These are phyloP conservation scores for Lasiosphaeris hirsuta DNA, from an alignment of 495 filamentous ascomycete genomes.

Conservation along the genomic window DNA sequence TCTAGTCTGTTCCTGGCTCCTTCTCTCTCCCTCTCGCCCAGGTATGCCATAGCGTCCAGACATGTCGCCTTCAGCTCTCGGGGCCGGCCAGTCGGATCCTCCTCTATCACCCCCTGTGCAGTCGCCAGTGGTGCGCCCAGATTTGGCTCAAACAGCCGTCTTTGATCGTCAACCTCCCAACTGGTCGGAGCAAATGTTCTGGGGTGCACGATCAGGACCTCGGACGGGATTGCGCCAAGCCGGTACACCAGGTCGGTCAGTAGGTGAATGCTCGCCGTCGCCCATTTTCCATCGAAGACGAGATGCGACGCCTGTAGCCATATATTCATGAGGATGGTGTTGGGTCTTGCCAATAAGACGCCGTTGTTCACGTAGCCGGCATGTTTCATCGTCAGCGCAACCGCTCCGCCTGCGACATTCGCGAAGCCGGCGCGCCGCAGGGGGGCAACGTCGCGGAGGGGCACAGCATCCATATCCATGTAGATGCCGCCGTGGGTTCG, in stretches of 20 bases:
- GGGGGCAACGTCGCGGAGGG: constrained; percentile 15
- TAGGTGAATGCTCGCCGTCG: constrained; percentile 14
- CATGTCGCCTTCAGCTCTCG: neutral
- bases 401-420: constrained; percentile 17
- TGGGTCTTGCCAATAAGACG: constrained; percentile 16
- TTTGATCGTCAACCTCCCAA: constrained; percentile 18
- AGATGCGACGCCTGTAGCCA: constrained; percentile 10
- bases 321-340: constrained; percentile 14
- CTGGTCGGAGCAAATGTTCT: constrained; percentile 19
- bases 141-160: constrained; percentile 7
- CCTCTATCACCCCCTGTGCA: neutral
- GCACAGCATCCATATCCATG: constrained; percentile 20
- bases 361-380: constrained; percentile 24
- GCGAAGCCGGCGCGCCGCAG: constrained; percentile 21
- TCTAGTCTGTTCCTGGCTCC: constrained; percentile 13
- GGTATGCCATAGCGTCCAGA: constrained; percentile 15
- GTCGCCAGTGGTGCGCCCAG: neutral
- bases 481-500: constrained; percentile 20
- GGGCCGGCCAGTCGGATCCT: neutral
- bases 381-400: constrained; percentile 7
- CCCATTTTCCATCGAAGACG: constrained; percentile 21
- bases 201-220: constrained; percentile 19
- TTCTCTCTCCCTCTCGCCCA: constrained; percentile 8
- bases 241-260: constrained; percentile 22
- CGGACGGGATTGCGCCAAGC: constrained; percentile 10